These are phyloP conservation scores for Juglanconis juglandina DNA, from an alignment of 2,329 filamentous ascomycete species.

Conservation along the genomic window DNA sequence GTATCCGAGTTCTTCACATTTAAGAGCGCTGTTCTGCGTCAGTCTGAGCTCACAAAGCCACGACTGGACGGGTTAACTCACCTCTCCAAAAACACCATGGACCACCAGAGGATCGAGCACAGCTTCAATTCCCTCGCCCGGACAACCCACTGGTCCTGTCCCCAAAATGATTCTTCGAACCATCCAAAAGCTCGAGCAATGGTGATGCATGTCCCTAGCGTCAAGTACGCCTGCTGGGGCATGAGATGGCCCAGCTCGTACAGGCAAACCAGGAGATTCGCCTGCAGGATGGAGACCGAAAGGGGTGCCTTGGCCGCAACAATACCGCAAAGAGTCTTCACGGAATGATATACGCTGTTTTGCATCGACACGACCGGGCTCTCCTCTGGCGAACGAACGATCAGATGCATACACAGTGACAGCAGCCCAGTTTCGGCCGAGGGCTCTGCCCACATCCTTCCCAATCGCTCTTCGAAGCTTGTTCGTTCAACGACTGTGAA, in stretches of 20 bases:
- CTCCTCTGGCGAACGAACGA: slow-evolving; percentile 22
- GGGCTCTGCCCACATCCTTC: slow-evolving; percentile 25
- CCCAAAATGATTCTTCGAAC: slow-evolving; percentile 25
- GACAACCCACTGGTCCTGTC: slow-evolving; percentile 19
- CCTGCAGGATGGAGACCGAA: slow-evolving; percentile 25
- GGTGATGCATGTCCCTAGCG: slow-evolving; percentile 26
- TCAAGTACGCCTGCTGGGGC: slow-evolving; percentile 29
- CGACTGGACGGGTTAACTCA: slow-evolving; percentile 15
- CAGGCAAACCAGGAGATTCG: slow-evolving; percentile 27
- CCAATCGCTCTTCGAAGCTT: slow-evolving; percentile 23
- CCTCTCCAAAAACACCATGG: slow-evolving; percentile 29
- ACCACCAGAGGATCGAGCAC: slow-evolving; percentile 29
- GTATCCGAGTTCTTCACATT: slow-evolving; percentile 25
- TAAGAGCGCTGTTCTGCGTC: slow-evolving; percentile 21
- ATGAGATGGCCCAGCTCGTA: slow-evolving; percentile 28
- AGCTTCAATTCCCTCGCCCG: slow-evolving; percentile 24
- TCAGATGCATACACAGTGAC: slow-evolving; percentile 27
- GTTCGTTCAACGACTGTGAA: slow-evolving; percentile 26
- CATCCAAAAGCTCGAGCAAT: slow-evolving; percentile 27
- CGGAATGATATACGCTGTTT: slow-evolving; percentile 24
- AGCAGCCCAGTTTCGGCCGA: slow-evolving; percentile 26
- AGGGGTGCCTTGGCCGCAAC: slow-evolving; percentile 25
- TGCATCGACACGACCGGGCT: slow-evolving; percentile 21
- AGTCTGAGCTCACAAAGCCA: background rate
- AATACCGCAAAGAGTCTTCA: slow-evolving; percentile 25